phyloP scores from a whole-genome alignment of 2,329 filamentous ascomycete genomes.

The Hymenoscyphus salicellus region DNA sequence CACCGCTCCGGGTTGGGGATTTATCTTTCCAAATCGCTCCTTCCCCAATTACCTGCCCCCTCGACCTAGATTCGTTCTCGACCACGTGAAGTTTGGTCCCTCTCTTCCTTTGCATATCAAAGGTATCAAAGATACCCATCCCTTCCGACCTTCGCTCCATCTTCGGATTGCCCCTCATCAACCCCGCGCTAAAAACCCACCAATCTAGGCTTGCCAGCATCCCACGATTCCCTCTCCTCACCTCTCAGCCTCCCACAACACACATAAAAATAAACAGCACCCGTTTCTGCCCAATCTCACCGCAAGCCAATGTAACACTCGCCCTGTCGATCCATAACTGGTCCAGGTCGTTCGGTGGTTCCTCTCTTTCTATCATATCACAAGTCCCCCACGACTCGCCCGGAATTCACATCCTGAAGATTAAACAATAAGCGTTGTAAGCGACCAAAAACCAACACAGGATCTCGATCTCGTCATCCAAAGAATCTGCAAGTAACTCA shows the following conservation, averaged over 20 bases:
- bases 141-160: neutral
- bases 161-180: slow-evolving; percentile 5
- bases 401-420: neutral
- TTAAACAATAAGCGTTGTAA: neutral
- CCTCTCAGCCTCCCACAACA: slow-evolving; percentile 1
- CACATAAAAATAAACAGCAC: neutral
- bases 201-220: slow-evolving; percentile 10
- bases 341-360: too few relatives aligned
- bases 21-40: too few relatives aligned
- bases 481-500: neutral
- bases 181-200: slow-evolving; percentile 13
- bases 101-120: neutral
- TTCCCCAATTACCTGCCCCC: too few relatives aligned
- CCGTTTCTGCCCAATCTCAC: slow-evolving; percentile 7
- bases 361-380: too few relatives aligned
- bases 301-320: neutral
- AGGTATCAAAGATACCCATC: neutral
- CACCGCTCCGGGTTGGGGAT: too few relatives aligned
- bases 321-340: neutral
- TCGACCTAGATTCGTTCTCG: too few relatives aligned
- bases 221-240: slow-evolving; percentile 8
- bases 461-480: neutral
- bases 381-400: neutral
- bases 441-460: neutral
- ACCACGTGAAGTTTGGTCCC: too few relatives aligned